A percentile compares a stretch with the other conserved stretches of the same genome.
Evolutionary conservation across 208 protist genomes (phyloP).

Genomic region (Kentomonas sorsogonicus): DNA sequence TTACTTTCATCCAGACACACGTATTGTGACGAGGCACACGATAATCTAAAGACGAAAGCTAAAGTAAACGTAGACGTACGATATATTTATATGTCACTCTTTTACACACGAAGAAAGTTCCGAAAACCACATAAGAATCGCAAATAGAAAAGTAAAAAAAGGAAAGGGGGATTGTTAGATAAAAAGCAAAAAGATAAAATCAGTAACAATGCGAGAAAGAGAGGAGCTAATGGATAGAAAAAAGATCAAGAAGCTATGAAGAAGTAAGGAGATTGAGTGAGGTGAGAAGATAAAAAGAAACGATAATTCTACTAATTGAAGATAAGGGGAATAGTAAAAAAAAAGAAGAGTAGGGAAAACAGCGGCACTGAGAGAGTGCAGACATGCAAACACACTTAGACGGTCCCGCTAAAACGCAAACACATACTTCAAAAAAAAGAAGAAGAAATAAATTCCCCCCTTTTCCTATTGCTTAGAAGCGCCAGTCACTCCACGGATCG

Average conservation of each 20-base stretch:
- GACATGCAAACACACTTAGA: not conserved
- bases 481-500: slow-evolving; percentile 21
- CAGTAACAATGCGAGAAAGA: slow-evolving; percentile 7
- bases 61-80: not conserved
- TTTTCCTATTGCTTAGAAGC: too few relatives aligned
- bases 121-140: slow-evolving; percentile 8
- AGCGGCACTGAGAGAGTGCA: not conserved
- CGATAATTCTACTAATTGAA: too few relatives aligned
- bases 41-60: not conserved
- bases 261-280: not conserved
- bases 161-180: not conserved
- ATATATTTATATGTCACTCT: too few relatives aligned
- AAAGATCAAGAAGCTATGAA: not conserved
- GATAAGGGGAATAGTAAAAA: too few relatives aligned
- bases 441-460: too few relatives aligned
- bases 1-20: not conserved
- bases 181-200: not conserved
- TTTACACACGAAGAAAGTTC: not conserved
- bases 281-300: too few relatives aligned
- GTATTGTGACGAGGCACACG: too few relatives aligned
- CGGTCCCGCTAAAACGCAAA: too few relatives aligned
- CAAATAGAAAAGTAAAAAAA: slow-evolving; percentile 2
- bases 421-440: too few relatives aligned
- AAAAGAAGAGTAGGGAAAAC: not conserved
- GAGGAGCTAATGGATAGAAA: slow-evolving; percentile 1